Evolutionary conservation across 2,329 filamentous ascomycete species (phyloP), one percentile per base, ranked within the genome.

Genomic region (Anisogramma anomala): DNA sequence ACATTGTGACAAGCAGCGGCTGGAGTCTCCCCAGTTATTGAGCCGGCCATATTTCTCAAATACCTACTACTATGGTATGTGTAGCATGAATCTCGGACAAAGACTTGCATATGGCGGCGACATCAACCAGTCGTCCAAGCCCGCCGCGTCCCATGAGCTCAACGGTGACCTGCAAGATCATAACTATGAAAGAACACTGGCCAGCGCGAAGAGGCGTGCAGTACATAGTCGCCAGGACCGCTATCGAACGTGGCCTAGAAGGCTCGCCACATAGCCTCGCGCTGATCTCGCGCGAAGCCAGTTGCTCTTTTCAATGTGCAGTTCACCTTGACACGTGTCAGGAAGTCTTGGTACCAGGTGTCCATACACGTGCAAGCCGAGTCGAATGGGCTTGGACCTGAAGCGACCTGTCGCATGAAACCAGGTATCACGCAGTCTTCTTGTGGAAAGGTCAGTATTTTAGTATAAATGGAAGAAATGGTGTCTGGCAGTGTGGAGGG

Each of bases 371-470:
- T 33, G 14, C 39, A 41, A 15, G 32, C 28, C 8, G 33, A 36
- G 7, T 41, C 25, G 10, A 34, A 30, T 10, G 33, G 25, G n/a
- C 15, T 30, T 10, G 20, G 30, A 17, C 39, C 36, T 14, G 19
- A 33, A 33, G 31, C 33, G 5, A 18, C 33, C 43, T 28, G 27
- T 42, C 49, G 43, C 14, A 41, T 14, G 32, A 48, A 34, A 20
- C 34, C 33, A 28, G 33, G 31, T 25, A 35, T 32, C 18, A 34
- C 35, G 22, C 39, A 41, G 19, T 41, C 35, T 15, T 27, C 33
- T 33, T 41, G 11, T 5, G 10, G 25, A 15, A 30, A n/a, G n/a
- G n/a, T n/a, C n/a, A n/a, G n/a, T n/a, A n/a, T n/a, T n/a, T n/a
- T n/a, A n/a, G n/a, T n/a, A n/a, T n/a, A n/a, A n/a, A n/a, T n/a